Evolutionary conservation across 768 basidiomycete genomes (phyloP).

Genomic region (Obba rivulosa): DNA sequence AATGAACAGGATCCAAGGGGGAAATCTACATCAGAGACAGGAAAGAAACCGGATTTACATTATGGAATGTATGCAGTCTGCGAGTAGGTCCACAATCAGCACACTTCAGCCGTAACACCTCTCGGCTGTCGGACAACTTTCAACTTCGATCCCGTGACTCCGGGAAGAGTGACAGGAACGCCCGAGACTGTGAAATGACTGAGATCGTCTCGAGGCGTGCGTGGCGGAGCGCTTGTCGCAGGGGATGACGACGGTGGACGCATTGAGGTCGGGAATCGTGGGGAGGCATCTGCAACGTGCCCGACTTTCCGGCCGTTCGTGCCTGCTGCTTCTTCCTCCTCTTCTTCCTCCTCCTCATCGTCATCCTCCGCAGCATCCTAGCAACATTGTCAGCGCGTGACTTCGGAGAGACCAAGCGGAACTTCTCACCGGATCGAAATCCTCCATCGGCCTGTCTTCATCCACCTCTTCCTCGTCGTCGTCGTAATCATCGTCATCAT

Average conservation of each 20-base stretch:
- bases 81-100: conserved; percentile 7
- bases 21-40: conserved; percentile 1
- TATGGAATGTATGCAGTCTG: background rate
- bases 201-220: conserved; percentile 37
- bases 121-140: conserved; percentile 41
- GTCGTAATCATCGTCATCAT: conserved; percentile 66
- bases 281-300: conserved; percentile 1
- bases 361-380: conserved; percentile 42
- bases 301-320: conserved; percentile 9
- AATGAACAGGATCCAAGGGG: too few relatives aligned
- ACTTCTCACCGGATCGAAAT: conserved; percentile 67
- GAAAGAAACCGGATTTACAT: conserved; percentile 6
- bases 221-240: conserved; percentile 40
- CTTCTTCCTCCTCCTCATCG: conserved; percentile 50
- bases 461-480: conserved; percentile 38
- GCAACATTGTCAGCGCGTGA: background rate
- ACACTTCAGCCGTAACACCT: conserved; percentile 28
- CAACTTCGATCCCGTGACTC: conserved; percentile 19
- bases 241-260: conserved; percentile 41
- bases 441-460: conserved; percentile 75
- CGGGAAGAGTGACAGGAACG: conserved; percentile 6
- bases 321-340: conserved; percentile 24
- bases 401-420: background rate
- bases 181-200: conserved; percentile 6
- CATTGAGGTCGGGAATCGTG: conserved; percentile 30